These are phyloP conservation scores for Nemania sp. DNA, from an alignment of 2,329 filamentous ascomycete genomes.

Conservation along the genomic window DNA sequence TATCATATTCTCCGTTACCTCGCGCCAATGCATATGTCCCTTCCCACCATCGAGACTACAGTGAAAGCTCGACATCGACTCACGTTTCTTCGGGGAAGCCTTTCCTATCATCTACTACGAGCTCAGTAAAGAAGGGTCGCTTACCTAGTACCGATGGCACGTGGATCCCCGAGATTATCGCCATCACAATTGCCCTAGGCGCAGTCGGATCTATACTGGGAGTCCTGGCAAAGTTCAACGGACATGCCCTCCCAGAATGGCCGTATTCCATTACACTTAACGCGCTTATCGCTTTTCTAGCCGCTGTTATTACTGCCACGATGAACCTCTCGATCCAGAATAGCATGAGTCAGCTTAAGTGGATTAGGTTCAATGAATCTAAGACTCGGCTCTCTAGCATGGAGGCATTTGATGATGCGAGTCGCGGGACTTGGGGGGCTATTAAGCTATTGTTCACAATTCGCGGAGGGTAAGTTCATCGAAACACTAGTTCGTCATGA, in stretches of 20 bases:
- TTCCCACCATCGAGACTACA: conserved; percentile 43
- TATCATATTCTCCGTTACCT: conserved; percentile 13
- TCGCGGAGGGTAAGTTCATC: conserved; percentile 47
- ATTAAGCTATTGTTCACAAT: conserved; percentile 45
- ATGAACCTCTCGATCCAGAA: conserved; percentile 50
- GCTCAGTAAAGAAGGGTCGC: conserved; percentile 7
- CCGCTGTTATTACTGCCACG: conserved; percentile 48
- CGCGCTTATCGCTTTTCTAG: conserved; percentile 50
- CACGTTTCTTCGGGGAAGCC: conserved; percentile 27
- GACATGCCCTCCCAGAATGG: conserved; percentile 48
- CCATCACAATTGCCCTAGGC: conserved; percentile 44
- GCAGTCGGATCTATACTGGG: conserved; percentile 49
- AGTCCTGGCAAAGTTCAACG: conserved; percentile 49
- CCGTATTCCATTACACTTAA: conserved; percentile 52
- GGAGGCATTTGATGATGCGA: conserved; percentile 52
- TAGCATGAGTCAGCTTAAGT: conserved; percentile 51
- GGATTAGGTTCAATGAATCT: conserved; percentile 50
- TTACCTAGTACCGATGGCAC: conserved; percentile 31
- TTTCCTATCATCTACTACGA: conserved; percentile 12
- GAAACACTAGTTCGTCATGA: neutral
- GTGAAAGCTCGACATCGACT: conserved; percentile 40
- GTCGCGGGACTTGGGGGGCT: conserved; percentile 50
- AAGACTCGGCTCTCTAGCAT: conserved; percentile 49
- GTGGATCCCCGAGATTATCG: conserved; percentile 49
- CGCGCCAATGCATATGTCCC: conserved; percentile 9